phyloP scores from a whole-genome alignment of 2,329 filamentous ascomycete genomes.

The Aureobasidium sp. region DNA sequence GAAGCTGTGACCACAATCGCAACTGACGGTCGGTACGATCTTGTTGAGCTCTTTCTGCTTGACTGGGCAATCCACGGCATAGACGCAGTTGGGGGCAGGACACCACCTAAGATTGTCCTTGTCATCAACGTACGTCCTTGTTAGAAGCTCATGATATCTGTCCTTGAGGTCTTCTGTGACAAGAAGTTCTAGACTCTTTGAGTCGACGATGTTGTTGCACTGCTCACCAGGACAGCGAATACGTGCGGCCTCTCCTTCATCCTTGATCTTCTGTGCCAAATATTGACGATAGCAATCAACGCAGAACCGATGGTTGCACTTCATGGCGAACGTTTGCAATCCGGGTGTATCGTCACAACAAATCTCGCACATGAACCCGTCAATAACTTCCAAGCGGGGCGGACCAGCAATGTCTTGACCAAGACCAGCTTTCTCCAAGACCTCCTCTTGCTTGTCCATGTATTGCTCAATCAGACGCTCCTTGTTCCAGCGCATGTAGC shows the following conservation, averaged over 20 bases:
- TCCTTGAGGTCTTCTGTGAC: slow-evolving; percentile 50
- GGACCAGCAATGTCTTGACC: slow-evolving; percentile 54
- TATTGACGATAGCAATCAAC: slow-evolving; percentile 90
- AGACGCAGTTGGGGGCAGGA: slow-evolving; percentile 92
- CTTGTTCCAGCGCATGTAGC: slow-evolving; percentile 92
- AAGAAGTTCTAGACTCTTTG: slow-evolving; percentile 75
- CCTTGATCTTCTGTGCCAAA: slow-evolving; percentile 82
- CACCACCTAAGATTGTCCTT: slow-evolving; percentile 96
- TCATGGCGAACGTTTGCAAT: slow-evolving; percentile 83
- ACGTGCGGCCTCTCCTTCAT: slow-evolving; percentile 88
- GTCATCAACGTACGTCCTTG: slow-evolving; percentile 92
- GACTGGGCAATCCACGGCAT: slow-evolving; percentile 79
- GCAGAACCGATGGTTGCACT: slow-evolving; percentile 90
- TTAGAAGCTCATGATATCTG: slow-evolving; percentile 79
- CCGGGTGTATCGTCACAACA: slow-evolving; percentile 83
- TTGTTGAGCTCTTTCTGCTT: slow-evolving; percentile 80
- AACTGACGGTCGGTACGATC: slow-evolving; percentile 85
- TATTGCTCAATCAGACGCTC: slow-evolving; percentile 91
- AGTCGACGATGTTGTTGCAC: slow-evolving; percentile 86
- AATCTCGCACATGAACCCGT: slow-evolving; percentile 85
- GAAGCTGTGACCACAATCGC: slow-evolving; percentile 76
- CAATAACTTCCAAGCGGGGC: slow-evolving; percentile 62
- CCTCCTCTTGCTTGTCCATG: slow-evolving; percentile 77
- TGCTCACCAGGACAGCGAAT: slow-evolving; percentile 88
- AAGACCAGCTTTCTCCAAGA: slow-evolving; percentile 78